Base-by-base conservation (phyloP, 2,329 filamentous ascomycete genomes). In the Nothopassalora personata region DNA sequence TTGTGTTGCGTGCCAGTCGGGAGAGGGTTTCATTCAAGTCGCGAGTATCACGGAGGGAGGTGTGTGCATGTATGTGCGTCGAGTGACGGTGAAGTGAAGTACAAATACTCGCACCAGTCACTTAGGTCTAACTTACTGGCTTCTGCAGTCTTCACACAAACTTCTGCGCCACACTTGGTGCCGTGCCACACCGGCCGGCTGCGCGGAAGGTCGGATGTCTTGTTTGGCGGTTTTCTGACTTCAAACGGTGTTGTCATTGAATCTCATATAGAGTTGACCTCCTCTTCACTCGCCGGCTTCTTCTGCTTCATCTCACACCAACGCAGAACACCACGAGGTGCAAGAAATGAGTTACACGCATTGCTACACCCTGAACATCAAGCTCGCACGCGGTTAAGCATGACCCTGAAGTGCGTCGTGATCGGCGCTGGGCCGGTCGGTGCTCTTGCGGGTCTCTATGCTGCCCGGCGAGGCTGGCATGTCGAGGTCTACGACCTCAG, bases 401-500 rank as follows among this genome's bases (percentile, higher is more conserved):
- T 57, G 55, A 58, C 45, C 33, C 34, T 66, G 53, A 72, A 70
- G 58, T 71, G 69, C 57, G 82, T 96, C 19, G 83, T 99, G 50
- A 87, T 99, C 52, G 94, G 94, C 56, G 94, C 92, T 56, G 94
- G 94, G 1, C 94, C 94, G 0, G 94, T 99, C 7, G 94, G 94
- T 43, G 90, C 92, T 10, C 79, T 99, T 46, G 92, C 94, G 27
- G 94, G 91, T 47, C 78, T 99, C 5, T 99, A 97, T 78, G 93
- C 94, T 56, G 93, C 94, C 3, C 84, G 88, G 66, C 82, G 93
- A 73, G 94, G 92, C 47, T 86, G 96, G 73, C 80, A 93, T 70
- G 94, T 99, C 33, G 91, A 97, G 73, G 82, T 99, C 53, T 99
- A 97, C 74, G 94, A 99, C 76, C 79, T 99, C 66, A 85, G 94